Base-by-base conservation (phyloP, 2,329 filamentous ascomycete genomes). In the Penicillium hordei region DNA sequence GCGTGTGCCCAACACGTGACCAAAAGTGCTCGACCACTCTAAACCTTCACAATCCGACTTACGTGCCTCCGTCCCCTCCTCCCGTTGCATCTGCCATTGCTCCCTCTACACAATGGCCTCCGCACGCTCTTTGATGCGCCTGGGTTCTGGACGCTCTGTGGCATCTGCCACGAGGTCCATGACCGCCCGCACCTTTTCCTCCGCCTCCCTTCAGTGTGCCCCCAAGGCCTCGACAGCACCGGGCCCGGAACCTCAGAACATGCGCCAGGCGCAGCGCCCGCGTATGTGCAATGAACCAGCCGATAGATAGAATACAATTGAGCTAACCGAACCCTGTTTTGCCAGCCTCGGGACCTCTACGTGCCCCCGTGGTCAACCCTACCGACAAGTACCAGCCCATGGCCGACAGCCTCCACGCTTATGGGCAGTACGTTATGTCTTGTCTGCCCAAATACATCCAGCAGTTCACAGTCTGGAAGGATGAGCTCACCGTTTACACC, bases 381-480 rank as follows among this genome's bases (percentile, higher is more conserved):
- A 85, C 90, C 76, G 94, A 97, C 83, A 96, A 94, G 79, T 95
- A 92, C 79, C 83, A 89, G 75, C 88, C 90, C 73, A 94, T 93
- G 81, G 86, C 90, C 67, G 90, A 96, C 65, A 85, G 88, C 73
- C 82, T 97, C 73, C 94, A 99, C 83, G 89, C 87, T 71, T 99
- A 99, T 74, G 94, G 94, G 71, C 87, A 95, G 73, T 99, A 96
- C 85, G 81, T 99, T 71, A 93, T 99, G 86, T 93, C 92, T 67
- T 96, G 91, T 77, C 79, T 99, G 72, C 95, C 94, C 70, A 97
- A 97, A 83, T 97, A 96, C 79, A 86, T 99, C 70, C 95, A 99
- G 81, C 94, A 99, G 80, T 97, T 97, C 81, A 96, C 93, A 13
- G 93, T 99, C 55, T 99, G 94, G 94, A 99, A 99, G 81, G 94